A percentile compares a stretch with the other conserved stretches of the same genome.
phyloP scores from a whole-genome alignment of 306 rosid genomes.

The Carpinus fangiana region DNA sequence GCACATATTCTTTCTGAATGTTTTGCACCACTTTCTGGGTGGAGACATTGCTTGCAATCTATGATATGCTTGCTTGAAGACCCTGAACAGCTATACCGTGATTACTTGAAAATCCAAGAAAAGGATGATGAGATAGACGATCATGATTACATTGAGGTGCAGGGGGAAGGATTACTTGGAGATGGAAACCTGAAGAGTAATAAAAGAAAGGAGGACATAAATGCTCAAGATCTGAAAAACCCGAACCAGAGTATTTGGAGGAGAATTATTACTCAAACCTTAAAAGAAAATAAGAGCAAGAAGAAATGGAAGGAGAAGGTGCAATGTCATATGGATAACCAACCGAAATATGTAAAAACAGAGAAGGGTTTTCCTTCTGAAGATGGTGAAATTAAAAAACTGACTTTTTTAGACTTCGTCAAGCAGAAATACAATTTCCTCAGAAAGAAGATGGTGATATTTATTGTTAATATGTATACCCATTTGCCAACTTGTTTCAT shows the following conservation, averaged over 20 bases:
- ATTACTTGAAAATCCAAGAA: constrained; percentile 18
- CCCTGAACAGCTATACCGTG: constrained; percentile 33
- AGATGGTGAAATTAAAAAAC: constrained; percentile 3
- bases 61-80: constrained; percentile 34
- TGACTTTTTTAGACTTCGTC: constrained; percentile 33
- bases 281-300: constrained; percentile 19
- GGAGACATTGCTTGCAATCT: constrained; percentile 34
- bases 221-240: constrained; percentile 16
- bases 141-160: constrained; percentile 28
- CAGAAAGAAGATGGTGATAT: constrained; percentile 27
- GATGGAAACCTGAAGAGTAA: constrained; percentile 23
- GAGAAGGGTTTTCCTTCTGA: constrained; percentile 21
- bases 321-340: constrained; percentile 26
- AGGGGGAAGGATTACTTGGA: constrained; percentile 20
- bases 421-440: constrained; percentile 26
- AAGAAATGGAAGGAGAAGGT: constrained; percentile 14
- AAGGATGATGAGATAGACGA: constrained; percentile 23
- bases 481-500: constrained; percentile 45
- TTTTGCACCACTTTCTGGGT: constrained; percentile 46
- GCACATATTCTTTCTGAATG: constrained; percentile 34
- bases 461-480: constrained; percentile 39
- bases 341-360: constrained; percentile 21
- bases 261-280: constrained; percentile 29
- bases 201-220: constrained; percentile 13
- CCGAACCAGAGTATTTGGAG: constrained; percentile 35